A percentile compares a stretch with the other conserved stretches of the same genome.
Evolutionary conservation across 2,329 filamentous ascomycete genomes (phyloP).

Genomic region (Myriosclerotinia scirpicola): DNA sequence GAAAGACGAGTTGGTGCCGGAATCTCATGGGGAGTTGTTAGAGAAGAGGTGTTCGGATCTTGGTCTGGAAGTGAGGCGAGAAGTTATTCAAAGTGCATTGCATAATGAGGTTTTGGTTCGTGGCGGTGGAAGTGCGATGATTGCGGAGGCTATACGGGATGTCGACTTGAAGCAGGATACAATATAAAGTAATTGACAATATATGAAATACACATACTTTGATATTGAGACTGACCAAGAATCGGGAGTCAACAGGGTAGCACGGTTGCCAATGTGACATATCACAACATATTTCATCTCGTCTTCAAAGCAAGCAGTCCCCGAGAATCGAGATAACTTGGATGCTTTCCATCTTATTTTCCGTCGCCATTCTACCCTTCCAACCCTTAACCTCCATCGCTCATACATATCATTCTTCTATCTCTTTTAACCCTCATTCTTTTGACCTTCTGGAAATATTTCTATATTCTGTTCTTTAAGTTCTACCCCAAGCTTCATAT

Average conservation of each 20-base stretch:
- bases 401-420: neutral
- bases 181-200: neutral
- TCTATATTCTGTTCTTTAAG: neutral
- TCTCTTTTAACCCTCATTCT: neutral
- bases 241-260: neutral
- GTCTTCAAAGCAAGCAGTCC: neutral
- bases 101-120: conserved; percentile 57
- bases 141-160: conserved; percentile 47
- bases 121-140: conserved; percentile 47
- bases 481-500: neutral
- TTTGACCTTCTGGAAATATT: neutral
- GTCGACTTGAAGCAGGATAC: neutral
- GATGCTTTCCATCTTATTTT: neutral
- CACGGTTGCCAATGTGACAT: neutral
- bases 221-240: neutral
- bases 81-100: conserved; percentile 50
- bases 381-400: neutral
- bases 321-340: neutral
- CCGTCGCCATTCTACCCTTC: neutral
- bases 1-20: conserved; percentile 59
- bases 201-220: neutral
- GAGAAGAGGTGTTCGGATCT: conserved; percentile 50
- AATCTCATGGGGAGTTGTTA: conserved; percentile 50
- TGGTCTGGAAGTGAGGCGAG: conserved; percentile 48
- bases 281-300: conserved; percentile 7